Percentiles rank a stretch among this genome's conserved stretches.
Evolutionary conservation across 768 basidiomycete genomes (phyloP).

Genomic region (Tylopilus plumbeoviolaceoides): DNA sequence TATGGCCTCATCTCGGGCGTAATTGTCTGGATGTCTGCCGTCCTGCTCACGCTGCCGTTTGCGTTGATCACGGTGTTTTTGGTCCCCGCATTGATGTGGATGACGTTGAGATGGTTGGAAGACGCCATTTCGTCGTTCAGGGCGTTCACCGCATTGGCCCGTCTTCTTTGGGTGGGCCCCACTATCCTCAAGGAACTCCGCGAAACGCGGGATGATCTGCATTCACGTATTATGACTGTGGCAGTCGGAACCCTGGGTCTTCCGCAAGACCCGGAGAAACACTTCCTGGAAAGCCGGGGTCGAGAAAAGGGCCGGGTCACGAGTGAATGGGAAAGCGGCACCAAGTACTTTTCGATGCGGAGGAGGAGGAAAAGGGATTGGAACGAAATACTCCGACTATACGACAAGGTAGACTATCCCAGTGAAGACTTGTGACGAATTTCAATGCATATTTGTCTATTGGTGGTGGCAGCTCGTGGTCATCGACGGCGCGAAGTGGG

Average conservation of each 20-base stretch:
- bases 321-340: constrained; percentile 61
- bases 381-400: constrained; percentile 81
- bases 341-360: constrained; percentile 76
- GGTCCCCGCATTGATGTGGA: constrained; percentile 82
- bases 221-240: constrained; percentile 63
- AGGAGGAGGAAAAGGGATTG: constrained; percentile 82
- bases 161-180: constrained; percentile 61
- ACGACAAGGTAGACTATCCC: constrained; percentile 81
- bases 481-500: neutral
- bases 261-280: constrained; percentile 64
- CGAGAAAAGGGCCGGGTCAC: constrained; percentile 68
- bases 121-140: constrained; percentile 78
- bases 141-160: constrained; percentile 59
- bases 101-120: constrained; percentile 84
- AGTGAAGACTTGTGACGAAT: constrained; percentile 37
- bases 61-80: constrained; percentile 51
- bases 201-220: constrained; percentile 50
- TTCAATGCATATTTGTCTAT: neutral
- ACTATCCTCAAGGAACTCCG: constrained; percentile 51
- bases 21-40: constrained; percentile 55
- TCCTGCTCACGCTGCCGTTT: constrained; percentile 60
- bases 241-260: constrained; percentile 56
- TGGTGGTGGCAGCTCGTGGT: neutral
- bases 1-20: constrained; percentile 76
- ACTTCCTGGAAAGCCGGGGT: constrained; percentile 57